These are phyloP conservation scores for Sistotremastrum niveocremeum DNA, from an alignment of 768 basidiomycete genomes.

Conservation along the genomic window DNA sequence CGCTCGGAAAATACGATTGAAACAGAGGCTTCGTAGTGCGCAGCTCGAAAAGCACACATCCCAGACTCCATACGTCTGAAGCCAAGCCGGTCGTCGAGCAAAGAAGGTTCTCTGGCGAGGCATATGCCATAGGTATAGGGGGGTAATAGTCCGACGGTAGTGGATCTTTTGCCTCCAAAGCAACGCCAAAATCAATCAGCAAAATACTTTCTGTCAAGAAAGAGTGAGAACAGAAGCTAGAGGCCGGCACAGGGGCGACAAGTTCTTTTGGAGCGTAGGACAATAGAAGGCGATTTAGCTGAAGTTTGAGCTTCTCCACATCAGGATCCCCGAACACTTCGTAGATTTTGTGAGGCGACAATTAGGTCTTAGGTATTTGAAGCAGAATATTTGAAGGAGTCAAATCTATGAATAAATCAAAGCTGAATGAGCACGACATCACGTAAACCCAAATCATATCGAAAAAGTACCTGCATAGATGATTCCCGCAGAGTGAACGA, in stretches of 20 bases:
- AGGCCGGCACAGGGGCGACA: conserved; percentile 16
- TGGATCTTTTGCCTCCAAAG: conserved; percentile 13
- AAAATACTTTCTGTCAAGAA: conserved; percentile 21
- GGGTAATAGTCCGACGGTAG: conserved; percentile 19
- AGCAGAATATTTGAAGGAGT: conserved; percentile 28
- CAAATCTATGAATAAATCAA: too few relatives aligned
- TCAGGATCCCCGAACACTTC: conserved; percentile 18
- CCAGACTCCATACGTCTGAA: conserved; percentile 29
- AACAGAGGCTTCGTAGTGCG: conserved; percentile 28
- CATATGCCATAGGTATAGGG: conserved; percentile 19
- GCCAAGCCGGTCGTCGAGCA: conserved; percentile 13
- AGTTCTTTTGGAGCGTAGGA: conserved; percentile 18
- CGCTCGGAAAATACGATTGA: conserved; percentile 21
- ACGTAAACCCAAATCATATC: too few relatives aligned
- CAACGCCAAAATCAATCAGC: conserved; percentile 27
- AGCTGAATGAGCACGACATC: not conserved
- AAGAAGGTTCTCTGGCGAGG: conserved; percentile 24
- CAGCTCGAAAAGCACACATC: conserved; percentile 29
- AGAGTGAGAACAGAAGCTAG: conserved; percentile 8
- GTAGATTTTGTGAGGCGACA: conserved; percentile 23
- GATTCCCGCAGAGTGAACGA: conserved; percentile 20
- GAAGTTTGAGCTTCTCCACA: conserved; percentile 16
- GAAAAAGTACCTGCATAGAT: conserved; percentile 28
- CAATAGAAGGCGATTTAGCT: conserved; percentile 11
- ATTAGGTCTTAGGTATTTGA: conserved; percentile 10